These are phyloP conservation scores for Rhodocollybia butyracea DNA, from an alignment of 768 basidiomycete genomes.

Conservation along the genomic window DNA sequence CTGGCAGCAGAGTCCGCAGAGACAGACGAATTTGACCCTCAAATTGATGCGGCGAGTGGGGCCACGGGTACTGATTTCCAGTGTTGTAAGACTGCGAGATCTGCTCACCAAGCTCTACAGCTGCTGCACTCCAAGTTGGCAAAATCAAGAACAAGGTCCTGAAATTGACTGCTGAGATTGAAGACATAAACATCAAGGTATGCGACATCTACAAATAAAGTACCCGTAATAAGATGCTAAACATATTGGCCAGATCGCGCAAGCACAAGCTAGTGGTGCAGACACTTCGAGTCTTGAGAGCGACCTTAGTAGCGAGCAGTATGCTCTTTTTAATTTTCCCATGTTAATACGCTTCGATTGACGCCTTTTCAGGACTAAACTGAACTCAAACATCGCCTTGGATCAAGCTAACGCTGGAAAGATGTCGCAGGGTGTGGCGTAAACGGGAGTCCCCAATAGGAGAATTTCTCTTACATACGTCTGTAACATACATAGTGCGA, in stretches of 20 bases:
- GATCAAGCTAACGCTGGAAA: constrained; percentile 27
- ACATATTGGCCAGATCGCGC: constrained; percentile 24
- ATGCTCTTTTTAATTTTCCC: background rate
- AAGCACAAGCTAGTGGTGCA: constrained; percentile 28
- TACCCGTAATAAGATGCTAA: too few relatives aligned
- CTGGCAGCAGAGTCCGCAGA: constrained; percentile 35
- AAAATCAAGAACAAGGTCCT: constrained; percentile 46
- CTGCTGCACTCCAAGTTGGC: constrained; percentile 31
- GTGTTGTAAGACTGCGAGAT: background rate
- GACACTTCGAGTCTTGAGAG: constrained; percentile 25
- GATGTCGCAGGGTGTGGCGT: constrained; percentile 18
- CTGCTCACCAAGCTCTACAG: constrained; percentile 15
- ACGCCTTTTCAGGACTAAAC: constrained; percentile 24
- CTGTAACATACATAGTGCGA: too few relatives aligned
- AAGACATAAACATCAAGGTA: constrained; percentile 32
- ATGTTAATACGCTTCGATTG: background rate
- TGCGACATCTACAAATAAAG: too few relatives aligned
- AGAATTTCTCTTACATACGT: background rate
- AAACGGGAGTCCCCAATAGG: background rate
- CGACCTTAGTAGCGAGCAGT: constrained; percentile 26
- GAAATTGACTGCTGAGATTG: constrained; percentile 35
- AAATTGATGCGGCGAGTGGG: constrained; percentile 30
- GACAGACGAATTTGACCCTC: constrained; percentile 33
- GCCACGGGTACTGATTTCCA: constrained; percentile 14
- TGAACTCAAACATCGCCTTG: constrained; percentile 32